A percentile compares a stretch with the other conserved stretches of the same genome.
These are phyloP conservation scores for Sporothrix sp. DNA, from an alignment of 2,329 filamentous ascomycete genomes.

Conservation along the genomic window DNA sequence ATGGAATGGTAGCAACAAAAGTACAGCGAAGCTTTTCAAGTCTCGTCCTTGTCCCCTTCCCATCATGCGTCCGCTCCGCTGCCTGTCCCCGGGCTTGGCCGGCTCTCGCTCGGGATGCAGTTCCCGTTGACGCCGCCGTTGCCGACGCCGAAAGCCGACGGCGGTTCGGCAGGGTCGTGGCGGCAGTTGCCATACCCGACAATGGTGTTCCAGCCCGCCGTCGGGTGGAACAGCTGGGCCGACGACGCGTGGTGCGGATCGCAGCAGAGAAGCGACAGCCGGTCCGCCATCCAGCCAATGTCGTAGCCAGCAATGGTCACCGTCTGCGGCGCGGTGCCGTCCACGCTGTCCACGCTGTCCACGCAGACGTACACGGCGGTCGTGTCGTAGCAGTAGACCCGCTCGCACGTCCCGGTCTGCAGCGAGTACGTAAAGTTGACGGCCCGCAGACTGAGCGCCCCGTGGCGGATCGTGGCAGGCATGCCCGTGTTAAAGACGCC, in stretches of 20 bases:
- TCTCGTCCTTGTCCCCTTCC: neutral
- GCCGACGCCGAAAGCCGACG: constrained; percentile 9
- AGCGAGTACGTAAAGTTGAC: constrained; percentile 5
- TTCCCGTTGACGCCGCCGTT: constrained; percentile 17
- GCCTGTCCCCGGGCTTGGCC: constrained; percentile 3
- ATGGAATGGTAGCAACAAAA: no score
- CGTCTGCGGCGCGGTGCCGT: neutral
- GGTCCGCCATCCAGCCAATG: constrained; percentile 16
- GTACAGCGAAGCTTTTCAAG: no score
- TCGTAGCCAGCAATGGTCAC: constrained; percentile 3
- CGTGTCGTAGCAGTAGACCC: constrained; percentile 17
- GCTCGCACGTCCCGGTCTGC: constrained; percentile 6
- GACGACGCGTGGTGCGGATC: constrained; percentile 12
- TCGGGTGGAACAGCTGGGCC: constrained; percentile 18
- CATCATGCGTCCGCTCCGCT: neutral
- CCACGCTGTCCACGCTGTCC: neutral
- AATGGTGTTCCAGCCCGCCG: constrained; percentile 12
- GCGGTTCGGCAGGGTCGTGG: constrained; percentile 10
- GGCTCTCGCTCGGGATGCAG: constrained; percentile 10
- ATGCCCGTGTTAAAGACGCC: constrained; percentile 16
- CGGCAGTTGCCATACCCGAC: constrained; percentile 19
- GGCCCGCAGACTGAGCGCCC: constrained; percentile 1
- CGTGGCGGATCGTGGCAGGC: constrained; percentile 2
- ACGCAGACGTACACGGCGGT: constrained; percentile 17
- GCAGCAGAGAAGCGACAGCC: constrained; percentile 16